phyloP scores from a whole-genome alignment of 257 asterid genomes.

The Nicotiana benthamiana region DNA sequence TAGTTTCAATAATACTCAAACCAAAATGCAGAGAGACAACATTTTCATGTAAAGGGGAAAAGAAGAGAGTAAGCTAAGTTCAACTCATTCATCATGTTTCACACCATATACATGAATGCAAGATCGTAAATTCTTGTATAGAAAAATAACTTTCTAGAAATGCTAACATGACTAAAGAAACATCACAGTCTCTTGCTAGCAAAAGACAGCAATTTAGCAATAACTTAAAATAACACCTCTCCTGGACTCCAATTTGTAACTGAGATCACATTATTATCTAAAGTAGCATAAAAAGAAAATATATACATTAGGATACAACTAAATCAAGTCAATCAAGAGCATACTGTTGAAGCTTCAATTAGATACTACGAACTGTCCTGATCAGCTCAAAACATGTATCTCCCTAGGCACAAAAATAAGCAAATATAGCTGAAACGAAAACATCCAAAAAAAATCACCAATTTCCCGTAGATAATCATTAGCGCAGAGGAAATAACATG shows the following conservation, averaged over 20 bases:
- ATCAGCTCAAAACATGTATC: neutral
- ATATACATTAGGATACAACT: neutral
- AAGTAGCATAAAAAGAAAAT: neutral
- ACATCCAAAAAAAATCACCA: neutral
- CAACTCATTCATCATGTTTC: neutral
- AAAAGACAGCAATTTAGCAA: neutral
- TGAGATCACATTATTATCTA: neutral
- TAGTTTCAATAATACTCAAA: conserved; percentile 6
- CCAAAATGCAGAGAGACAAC: neutral
- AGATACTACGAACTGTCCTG: neutral
- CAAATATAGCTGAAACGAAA: neutral
- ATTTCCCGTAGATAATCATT: neutral
- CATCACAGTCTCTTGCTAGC: neutral
- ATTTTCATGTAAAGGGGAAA: neutral
- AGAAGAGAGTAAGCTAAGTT: neutral
- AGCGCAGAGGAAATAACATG: neutral
- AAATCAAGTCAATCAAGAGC: neutral
- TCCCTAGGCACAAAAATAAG: too few relatives aligned
- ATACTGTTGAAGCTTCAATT: neutral
- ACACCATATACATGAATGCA: neutral
- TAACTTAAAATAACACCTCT: neutral
- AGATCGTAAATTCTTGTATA: neutral
- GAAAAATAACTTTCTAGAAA: neutral
- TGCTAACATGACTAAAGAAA: neutral
- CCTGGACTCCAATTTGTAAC: neutral